Evolutionary conservation across 176 grass and related monocot species (phyloP).

Genomic region (Dendrocalamus sinicus): DNA sequence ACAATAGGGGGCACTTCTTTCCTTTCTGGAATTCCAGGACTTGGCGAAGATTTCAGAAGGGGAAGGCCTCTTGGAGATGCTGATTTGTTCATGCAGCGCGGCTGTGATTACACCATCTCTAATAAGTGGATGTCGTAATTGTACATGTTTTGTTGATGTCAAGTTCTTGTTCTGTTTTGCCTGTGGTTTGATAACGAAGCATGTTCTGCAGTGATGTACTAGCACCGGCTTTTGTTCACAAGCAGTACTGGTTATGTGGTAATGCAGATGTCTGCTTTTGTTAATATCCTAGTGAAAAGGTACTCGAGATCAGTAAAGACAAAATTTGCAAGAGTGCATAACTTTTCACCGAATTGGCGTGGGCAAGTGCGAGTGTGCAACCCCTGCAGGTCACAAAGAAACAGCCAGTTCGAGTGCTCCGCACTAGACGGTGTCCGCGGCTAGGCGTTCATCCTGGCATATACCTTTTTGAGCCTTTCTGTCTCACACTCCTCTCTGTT

Average conservation of each 20-base stretch:
- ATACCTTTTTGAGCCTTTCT: background rate
- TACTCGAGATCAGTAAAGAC: background rate
- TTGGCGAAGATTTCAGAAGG: slow-evolving; percentile 25
- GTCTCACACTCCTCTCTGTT: background rate
- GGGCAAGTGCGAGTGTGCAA: background rate
- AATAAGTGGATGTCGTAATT: slow-evolving; percentile 51
- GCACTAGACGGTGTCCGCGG: background rate
- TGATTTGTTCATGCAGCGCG: slow-evolving; percentile 55
- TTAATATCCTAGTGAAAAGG: background rate
- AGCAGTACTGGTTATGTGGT: background rate
- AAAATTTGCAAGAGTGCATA: background rate
- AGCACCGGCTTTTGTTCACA: background rate
- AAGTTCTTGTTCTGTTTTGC: slow-evolving; percentile 12
- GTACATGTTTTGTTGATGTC: background rate
- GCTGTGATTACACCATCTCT: slow-evolving; percentile 47
- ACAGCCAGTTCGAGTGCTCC: background rate
- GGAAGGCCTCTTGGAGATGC: slow-evolving; percentile 29
- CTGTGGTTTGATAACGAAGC: background rate
- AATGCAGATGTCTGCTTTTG: background rate
- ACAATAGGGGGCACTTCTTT: background rate
- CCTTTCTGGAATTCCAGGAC: slow-evolving; percentile 14
- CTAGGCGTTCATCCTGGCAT: background rate
- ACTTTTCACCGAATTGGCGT: background rate
- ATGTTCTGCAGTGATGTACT: background rate
- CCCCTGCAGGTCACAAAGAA: background rate